Evolutionary conservation across 768 basidiomycete genomes (phyloP).

Genomic region (Russula emetica): DNA sequence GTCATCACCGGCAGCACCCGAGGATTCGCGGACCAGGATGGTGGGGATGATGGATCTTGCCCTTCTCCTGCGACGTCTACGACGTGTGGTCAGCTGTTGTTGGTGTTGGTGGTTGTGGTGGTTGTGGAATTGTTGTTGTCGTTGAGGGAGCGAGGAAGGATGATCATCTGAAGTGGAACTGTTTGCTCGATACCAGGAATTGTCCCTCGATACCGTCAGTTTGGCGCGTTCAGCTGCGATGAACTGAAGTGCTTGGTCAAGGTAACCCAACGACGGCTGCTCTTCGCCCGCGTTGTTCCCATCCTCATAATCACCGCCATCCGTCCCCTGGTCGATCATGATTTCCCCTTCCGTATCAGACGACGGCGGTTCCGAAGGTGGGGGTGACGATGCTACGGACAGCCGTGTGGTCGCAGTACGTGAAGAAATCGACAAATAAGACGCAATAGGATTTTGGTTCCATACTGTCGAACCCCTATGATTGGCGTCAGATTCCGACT

Average conservation of each 20-base stretch:
- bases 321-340: constrained; percentile 24
- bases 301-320: constrained; percentile 27
- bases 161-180: constrained; percentile 28
- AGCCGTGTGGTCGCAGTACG: constrained; percentile 25
- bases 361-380: constrained; percentile 28
- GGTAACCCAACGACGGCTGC: constrained; percentile 65
- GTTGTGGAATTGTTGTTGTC: background rate
- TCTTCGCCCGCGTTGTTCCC: constrained; percentile 33
- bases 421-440: constrained; percentile 46
- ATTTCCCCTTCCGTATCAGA: constrained; percentile 32
- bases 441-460: constrained; percentile 53
- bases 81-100: constrained; percentile 30
- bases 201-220: constrained; percentile 43
- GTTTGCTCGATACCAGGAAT: constrained; percentile 15
- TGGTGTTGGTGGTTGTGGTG: background rate
- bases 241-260: constrained; percentile 72
- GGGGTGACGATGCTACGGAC: constrained; percentile 25
- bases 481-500: constrained; percentile 41
- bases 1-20: constrained; percentile 6
- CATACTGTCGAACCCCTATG: constrained; percentile 57
- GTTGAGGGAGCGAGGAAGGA: constrained; percentile 1
- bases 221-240: constrained; percentile 65
- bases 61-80: constrained; percentile 37
- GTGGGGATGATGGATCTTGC: constrained; percentile 24
- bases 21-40: constrained; percentile 16